Percentiles rank a stretch among this genome's conserved stretches.
Conservation (phyloP, 805 yeast species). For the Danielia reshetovae region DNA sequence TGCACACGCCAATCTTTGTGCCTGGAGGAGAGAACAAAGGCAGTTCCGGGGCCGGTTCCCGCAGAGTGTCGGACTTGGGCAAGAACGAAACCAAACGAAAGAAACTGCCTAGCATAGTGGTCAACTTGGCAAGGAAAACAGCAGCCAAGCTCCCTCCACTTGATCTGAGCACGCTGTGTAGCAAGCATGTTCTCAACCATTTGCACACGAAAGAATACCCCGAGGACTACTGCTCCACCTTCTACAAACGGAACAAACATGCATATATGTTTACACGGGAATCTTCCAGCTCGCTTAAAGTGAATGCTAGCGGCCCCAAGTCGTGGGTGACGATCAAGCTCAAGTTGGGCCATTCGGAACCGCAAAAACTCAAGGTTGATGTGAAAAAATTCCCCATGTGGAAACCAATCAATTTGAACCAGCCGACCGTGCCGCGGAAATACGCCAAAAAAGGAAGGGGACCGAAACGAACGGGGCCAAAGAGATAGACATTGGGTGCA, state of each 20-base stretch:
- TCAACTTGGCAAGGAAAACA: neutral
- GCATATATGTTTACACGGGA: slow-evolving; percentile 36
- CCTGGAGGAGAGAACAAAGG: neutral
- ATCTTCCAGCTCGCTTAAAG: slow-evolving; percentile 24
- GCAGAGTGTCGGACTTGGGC: neutral
- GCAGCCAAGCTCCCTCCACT: neutral
- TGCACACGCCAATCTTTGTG: slow-evolving; percentile 1
- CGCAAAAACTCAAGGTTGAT: slow-evolving; percentile 21
- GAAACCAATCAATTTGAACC: slow-evolving; percentile 20
- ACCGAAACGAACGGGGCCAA: neutral
- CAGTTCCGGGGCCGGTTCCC: too few species aligned
- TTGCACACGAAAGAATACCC: slow-evolving; percentile 6
- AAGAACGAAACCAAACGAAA: neutral
- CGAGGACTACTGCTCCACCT: slow-evolving; percentile 29
- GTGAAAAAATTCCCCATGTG: slow-evolving; percentile 22
- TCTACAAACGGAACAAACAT: slow-evolving; percentile 28
- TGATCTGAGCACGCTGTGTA: neutral
- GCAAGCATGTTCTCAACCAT: neutral
- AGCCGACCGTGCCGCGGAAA: slow-evolving; percentile 1
- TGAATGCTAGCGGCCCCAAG: slow-evolving; percentile 20
- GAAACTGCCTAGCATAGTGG: neutral
- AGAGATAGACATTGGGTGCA: neutral
- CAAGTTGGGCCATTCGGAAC: slow-evolving; percentile 10
- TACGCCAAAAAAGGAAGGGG: neutral
- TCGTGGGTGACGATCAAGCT: slow-evolving; percentile 26